phyloP scores from a whole-genome alignment of 345 rosid genomes.

The Eucalyptus grandis region DNA sequence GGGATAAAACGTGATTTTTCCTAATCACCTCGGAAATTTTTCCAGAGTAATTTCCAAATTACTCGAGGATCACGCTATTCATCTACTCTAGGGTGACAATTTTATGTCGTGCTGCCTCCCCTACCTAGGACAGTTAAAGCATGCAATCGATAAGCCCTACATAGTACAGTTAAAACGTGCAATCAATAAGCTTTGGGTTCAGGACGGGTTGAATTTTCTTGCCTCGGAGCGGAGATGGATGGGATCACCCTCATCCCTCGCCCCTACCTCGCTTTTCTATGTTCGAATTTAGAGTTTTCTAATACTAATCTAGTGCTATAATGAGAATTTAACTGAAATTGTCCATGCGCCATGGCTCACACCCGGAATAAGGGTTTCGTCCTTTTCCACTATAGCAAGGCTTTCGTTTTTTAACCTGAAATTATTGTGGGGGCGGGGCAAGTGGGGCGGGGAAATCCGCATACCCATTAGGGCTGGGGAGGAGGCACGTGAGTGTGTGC shows the following conservation, averaged over 20 bases:
- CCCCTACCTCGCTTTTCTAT: neutral
- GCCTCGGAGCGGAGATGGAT: neutral
- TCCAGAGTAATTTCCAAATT: neutral
- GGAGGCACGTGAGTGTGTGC: neutral
- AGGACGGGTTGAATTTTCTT: neutral
- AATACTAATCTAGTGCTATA: neutral
- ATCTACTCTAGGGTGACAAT: neutral
- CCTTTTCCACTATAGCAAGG: neutral
- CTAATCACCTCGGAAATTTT: neutral
- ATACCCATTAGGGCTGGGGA: neutral
- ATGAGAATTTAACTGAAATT: neutral
- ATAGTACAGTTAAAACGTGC: neutral
- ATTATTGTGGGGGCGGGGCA: neutral
- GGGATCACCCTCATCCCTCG: neutral
- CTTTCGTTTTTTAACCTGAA: neutral
- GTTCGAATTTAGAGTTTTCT: neutral
- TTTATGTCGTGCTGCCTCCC: neutral
- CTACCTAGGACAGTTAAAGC: neutral
- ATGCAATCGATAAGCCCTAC: neutral
- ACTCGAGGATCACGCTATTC: neutral
- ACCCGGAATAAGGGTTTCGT: neutral
- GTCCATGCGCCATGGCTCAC: neutral
- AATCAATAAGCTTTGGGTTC: neutral
- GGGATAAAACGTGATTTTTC: no score
- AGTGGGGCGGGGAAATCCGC: neutral